Conservation (phyloP, 495 filamentous ascomycete genomes). For the Neurospora sp. region DNA sequence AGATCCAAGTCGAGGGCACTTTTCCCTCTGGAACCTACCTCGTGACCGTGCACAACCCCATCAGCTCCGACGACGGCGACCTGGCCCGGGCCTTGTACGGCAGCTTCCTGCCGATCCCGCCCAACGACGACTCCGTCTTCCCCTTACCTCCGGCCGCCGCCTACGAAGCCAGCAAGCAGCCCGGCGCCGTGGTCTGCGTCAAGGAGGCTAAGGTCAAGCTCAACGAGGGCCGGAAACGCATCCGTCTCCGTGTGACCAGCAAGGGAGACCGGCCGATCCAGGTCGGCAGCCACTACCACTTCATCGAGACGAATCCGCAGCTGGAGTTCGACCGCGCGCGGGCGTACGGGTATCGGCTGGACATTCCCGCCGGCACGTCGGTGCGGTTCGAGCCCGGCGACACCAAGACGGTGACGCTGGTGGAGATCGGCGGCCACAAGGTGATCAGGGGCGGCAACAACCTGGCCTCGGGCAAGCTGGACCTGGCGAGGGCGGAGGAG, state of each 20-base stretch:
- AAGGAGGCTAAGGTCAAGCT: slow-evolving; percentile 57
- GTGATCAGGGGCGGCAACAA: slow-evolving; percentile 80
- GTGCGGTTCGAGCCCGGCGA: slow-evolving; percentile 94
- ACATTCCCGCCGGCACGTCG: slow-evolving; percentile 86
- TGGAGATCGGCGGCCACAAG: slow-evolving; percentile 77
- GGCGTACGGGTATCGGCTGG: slow-evolving; percentile 77
- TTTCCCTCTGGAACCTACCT: slow-evolving; percentile 87
- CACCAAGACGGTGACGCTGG: slow-evolving; percentile 81
- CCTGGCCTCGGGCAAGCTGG: slow-evolving; percentile 64
- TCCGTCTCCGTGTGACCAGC: slow-evolving; percentile 67
- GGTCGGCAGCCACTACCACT: slow-evolving; percentile 94
- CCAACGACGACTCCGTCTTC: slow-evolving; percentile 44
- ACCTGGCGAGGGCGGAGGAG: slow-evolving; percentile 47
- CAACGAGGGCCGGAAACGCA: slow-evolving; percentile 66
- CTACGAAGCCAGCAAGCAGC: slow-evolving; percentile 55
- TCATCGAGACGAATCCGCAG: slow-evolving; percentile 86
- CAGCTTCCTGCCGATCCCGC: slow-evolving; percentile 79
- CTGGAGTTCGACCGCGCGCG: slow-evolving; percentile 83
- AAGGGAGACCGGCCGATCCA: slow-evolving; percentile 88
- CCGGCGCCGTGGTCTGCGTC: slow-evolving; percentile 68
- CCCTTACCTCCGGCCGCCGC: slow-evolving; percentile 47
- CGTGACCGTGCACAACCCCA: slow-evolving; percentile 87
- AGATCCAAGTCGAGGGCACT: slow-evolving; percentile 91
- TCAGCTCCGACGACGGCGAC: slow-evolving; percentile 80
- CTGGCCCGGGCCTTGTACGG: slow-evolving; percentile 81